Conservation (phyloP, 495 filamentous ascomycete genomes). For the Xylaria intraflava region DNA sequence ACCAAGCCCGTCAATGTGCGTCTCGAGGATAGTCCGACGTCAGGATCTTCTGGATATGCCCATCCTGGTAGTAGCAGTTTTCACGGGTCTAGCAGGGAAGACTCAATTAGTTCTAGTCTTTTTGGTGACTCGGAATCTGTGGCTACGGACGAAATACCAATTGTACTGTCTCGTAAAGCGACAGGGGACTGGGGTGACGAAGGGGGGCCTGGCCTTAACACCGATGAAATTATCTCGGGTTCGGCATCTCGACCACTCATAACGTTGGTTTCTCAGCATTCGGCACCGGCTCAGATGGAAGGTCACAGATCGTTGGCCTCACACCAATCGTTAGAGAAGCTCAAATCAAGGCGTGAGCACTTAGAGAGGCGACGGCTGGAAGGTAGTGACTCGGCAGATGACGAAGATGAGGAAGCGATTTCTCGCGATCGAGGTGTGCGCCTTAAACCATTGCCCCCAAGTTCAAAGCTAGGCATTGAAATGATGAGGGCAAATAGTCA, state of each 20-base stretch:
- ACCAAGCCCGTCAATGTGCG: conserved; percentile 55
- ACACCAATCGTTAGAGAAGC: conserved; percentile 69
- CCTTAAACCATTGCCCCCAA: conserved; percentile 39
- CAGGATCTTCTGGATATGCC: conserved; percentile 71
- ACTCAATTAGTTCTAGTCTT: conserved; percentile 79
- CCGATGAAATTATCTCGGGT: conserved; percentile 34
- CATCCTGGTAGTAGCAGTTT: conserved; percentile 63
- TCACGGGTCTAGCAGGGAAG: conserved; percentile 67
- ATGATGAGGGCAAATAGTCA: conserved; percentile 95
- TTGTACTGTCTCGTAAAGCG: conserved; percentile 62
- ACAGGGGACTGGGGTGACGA: conserved; percentile 66
- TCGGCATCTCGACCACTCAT: conserved; percentile 35
- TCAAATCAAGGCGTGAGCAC: conserved; percentile 68
- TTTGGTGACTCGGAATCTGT: conserved; percentile 79
- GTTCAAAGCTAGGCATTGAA: conserved; percentile 81
- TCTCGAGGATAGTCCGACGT: conserved; percentile 77
- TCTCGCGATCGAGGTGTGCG: conserved; percentile 44
- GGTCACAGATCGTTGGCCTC: conserved; percentile 43
- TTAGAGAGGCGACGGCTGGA: conserved; percentile 70
- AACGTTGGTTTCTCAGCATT: conserved; percentile 55
- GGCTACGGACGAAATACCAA: conserved; percentile 69
- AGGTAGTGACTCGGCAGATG: conserved; percentile 79
- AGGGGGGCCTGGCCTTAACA: conserved; percentile 64
- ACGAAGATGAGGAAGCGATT: conserved; percentile 83
- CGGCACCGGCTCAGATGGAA: conserved; percentile 62